Base-by-base conservation (phyloP, 169 alveolate species). In the Theileria sp. region DNA sequence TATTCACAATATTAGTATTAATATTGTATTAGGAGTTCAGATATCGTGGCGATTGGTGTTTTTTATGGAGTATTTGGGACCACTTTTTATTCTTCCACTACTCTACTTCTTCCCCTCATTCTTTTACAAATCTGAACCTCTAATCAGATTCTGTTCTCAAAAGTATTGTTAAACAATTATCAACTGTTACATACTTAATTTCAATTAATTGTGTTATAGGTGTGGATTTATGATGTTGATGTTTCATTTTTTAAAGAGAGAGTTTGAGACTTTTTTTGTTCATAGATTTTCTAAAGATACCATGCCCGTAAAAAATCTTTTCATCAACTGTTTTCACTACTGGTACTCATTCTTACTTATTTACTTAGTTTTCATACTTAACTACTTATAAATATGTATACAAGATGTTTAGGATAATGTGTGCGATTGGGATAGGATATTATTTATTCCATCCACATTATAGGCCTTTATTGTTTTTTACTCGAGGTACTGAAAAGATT, bases 41-140 rank as follows among this genome's bases (percentile, higher is more conserved):
- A 96, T 98, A 34, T 93, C 98, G 34, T 98, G 99, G 99, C 94
- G 98, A 80, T 79, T 96, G 79, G 99, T 97, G 25, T 97, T 95
- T 85, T 94, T 95, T 69, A 87, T 97, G 68, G 99, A 98, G 89
- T 98, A 98, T 86, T 87, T 96, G 38, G 99, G 99, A 9, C 99
- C 99, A 10, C 88, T 97, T 66, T 34, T 96, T n/a, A 97, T 98
- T 32, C 92, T 96, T 38, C 97, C 98, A 0, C 44, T 94, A 64
- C 91, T 98, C 71, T 97, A 96, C 87, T 92, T 87, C 72, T 94
- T 95, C 77, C 90, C 90, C 13, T 26, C 82, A 23, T 4, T 60
- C 28, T 84, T 84, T 72, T 84, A 84, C 51, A 50, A 50, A 17
- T 0, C 25, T 12, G 79, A 15, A 32, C 32, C 58, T 9, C 21